Evolutionary conservation across 805 yeast genomes (phyloP), one percentile per base, ranked within the genome.

Genomic region (Lipomyces sp.): DNA sequence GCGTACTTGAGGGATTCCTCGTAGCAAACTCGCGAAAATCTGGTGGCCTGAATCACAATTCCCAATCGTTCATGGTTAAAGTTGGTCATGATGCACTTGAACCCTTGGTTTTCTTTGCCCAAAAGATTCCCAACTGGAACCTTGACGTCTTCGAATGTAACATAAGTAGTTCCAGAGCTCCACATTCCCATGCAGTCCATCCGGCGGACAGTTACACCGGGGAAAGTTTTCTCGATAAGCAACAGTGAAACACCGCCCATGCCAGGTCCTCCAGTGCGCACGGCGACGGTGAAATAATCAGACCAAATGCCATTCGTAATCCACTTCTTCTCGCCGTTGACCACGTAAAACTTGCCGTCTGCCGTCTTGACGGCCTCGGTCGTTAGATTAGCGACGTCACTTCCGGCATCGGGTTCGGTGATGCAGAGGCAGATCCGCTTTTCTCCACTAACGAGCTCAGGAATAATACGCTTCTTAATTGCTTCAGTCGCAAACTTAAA

Each of bases 391-490:
- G 75, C 75, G 8, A 71, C 75, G 54, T 71, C 75, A 21, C 73
- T 68, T 24, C 75, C 75, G 13, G 74, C 75, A 42, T 70, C 73
- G 14, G 75, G 75, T 63, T 71, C 75, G 16, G 75, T 71, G 61
- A 71, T 71, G 47, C 72, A 66, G 40, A 71, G 58, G 46, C 75
- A 72, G 48, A 66, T 60, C 34, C 75, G 66, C 62, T 69, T 71
- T 41, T 62, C 61, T 24, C 75, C 75, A 39, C 54, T 45, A 41
- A 71, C 54, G 14, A 71, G 52, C 5, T 59, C 70, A 8, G 75
- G 75, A 6, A 70, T 52, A 16, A 71, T 64, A 23, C 73, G 64
- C 57, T 63, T 57, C 57, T 63, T 66, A 35, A 70, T 60, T 26
- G 56, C 67, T 28, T 60, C 64, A 22, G 57, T 47, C 32, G 64